phyloP scores from a whole-genome alignment of 176 grass and related monocot species.

The Aegilops umbellulata region DNA sequence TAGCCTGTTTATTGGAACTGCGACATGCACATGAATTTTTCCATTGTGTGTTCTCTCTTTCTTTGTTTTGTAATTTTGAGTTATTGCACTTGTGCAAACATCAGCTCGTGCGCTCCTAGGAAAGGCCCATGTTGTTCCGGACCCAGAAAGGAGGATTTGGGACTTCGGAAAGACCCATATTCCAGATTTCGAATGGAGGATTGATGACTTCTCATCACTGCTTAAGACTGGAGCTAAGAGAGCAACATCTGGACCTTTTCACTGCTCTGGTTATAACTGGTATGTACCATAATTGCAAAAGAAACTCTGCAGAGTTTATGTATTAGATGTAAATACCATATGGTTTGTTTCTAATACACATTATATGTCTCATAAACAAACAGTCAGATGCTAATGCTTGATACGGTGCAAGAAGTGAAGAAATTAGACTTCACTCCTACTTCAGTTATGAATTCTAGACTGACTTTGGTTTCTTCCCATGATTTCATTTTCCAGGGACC shows the following conservation, averaged over 20 bases:
- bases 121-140: not conserved
- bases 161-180: not conserved
- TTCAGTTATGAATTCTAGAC: not conserved
- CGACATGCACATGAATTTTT: not conserved
- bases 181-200: slow-evolving; percentile 31
- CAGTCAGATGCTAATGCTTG: not conserved
- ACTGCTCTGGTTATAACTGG: slow-evolving; percentile 2
- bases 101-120: not conserved
- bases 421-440: not conserved
- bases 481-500: slow-evolving; percentile 5
- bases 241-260: not conserved
- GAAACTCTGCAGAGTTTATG: not conserved
- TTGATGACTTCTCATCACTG: slow-evolving; percentile 34
- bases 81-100: not conserved
- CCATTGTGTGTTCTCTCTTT: not conserved
- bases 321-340: not conserved
- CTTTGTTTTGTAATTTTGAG: not conserved
- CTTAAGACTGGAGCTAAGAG: not conserved
- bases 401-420: not conserved
- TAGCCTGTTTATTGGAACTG: not conserved
- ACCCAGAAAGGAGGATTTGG: no score
- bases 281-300: not conserved
- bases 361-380: not conserved
- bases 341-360: not conserved
- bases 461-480: not conserved